Evolutionary conservation across 257 asterid species (phyloP).

Genomic region (Gardenia jasminoides): DNA sequence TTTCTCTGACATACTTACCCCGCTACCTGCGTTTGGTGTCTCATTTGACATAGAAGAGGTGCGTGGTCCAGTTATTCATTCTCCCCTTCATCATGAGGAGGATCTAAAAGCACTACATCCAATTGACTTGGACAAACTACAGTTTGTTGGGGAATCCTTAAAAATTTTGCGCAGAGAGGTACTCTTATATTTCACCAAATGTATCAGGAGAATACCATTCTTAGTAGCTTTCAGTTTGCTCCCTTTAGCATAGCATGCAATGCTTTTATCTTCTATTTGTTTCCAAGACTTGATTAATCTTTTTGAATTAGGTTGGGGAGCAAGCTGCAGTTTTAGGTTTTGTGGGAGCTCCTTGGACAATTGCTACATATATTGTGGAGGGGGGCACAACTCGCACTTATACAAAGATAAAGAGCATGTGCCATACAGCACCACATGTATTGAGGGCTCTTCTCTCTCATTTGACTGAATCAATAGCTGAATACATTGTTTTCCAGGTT

Average conservation of each 20-base stretch:
- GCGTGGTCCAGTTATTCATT: constrained; percentile 82
- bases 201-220: constrained; percentile 7
- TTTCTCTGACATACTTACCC: constrained; percentile 96
- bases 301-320: constrained; percentile 62
- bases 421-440: constrained; percentile 58
- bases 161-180: constrained; percentile 76
- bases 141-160: constrained; percentile 88
- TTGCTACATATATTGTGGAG: constrained; percentile 92
- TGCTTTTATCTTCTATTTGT: constrained; percentile 7
- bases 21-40: constrained; percentile 96
- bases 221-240: constrained; percentile 7
- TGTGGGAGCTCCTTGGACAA: constrained; percentile 99
- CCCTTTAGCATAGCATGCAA: constrained; percentile 1
- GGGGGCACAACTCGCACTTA: constrained; percentile 90
- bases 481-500: constrained; percentile 67
- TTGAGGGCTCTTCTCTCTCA: constrained; percentile 77
- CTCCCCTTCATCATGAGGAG: constrained; percentile 77
- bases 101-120: constrained; percentile 71
- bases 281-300: constrained; percentile 5
- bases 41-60: constrained; percentile 92
- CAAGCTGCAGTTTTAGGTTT: constrained; percentile 94
- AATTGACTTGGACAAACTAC: constrained; percentile 73
- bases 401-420: constrained; percentile 87
- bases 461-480: constrained; percentile 56
- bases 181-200: constrained; percentile 3